Conservation (phyloP, 2,329 filamentous ascomycete species). For the Fusarium buxicola region DNA sequence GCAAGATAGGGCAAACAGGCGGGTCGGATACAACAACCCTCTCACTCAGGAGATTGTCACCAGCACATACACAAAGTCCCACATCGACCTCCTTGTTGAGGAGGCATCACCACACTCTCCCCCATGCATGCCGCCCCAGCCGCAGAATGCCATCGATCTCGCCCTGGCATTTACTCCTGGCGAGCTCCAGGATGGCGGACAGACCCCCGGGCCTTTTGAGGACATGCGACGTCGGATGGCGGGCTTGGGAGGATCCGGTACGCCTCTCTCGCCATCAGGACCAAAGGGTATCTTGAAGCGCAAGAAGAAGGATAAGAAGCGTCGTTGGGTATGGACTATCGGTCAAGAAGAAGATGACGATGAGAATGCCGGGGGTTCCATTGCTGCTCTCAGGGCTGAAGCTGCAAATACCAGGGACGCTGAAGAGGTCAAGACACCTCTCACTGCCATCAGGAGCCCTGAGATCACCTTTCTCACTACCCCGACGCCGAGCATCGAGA, state of each 20-base stretch:
- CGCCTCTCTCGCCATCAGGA: constrained; percentile 56
- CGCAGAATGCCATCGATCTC: constrained; percentile 60
- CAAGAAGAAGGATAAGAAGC: constrained; percentile 68
- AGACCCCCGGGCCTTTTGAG: constrained; percentile 72
- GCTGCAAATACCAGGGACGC: constrained; percentile 37
- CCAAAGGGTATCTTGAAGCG: constrained; percentile 63
- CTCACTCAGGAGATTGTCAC: constrained; percentile 73
- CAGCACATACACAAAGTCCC: constrained; percentile 70
- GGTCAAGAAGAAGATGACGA: constrained; percentile 63
- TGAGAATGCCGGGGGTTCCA: constrained; percentile 56
- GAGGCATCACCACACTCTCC: constrained; percentile 64
- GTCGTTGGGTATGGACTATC: constrained; percentile 75
- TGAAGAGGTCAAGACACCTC: constrained; percentile 37
- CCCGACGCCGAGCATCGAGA: constrained; percentile 57
- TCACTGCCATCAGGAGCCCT: constrained; percentile 39
- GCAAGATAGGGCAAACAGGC: constrained; percentile 65
- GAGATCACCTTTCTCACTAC: constrained; percentile 46
- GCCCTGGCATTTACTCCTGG: constrained; percentile 64
- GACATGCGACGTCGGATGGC: constrained; percentile 71
- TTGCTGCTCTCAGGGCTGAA: constrained; percentile 54
- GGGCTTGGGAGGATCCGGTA: constrained; percentile 56
- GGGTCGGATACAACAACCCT: constrained; percentile 72
- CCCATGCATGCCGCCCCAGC: constrained; percentile 45
- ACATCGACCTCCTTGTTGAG: constrained; percentile 71
- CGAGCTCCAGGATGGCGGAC: constrained; percentile 69